Base-by-base conservation (phyloP, 371 early-diverging fungal genomes). In the Amoeboaphelidium protococcarum region DNA sequence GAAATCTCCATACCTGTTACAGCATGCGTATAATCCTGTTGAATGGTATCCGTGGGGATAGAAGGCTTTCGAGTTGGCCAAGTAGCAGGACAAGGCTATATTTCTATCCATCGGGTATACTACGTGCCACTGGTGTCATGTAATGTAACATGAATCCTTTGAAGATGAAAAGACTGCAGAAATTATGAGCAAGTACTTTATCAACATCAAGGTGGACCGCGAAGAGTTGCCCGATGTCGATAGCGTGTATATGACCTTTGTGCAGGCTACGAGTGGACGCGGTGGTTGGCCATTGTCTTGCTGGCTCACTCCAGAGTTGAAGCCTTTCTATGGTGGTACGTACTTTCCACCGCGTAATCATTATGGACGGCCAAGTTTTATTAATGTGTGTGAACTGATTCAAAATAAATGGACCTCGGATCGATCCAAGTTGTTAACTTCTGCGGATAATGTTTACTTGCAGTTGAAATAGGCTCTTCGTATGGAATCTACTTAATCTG, bases 1-100 rank as follows among this genome's bases (percentile, higher is more conserved):
- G 46, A 70, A 68, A 52, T 71, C 71, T 24, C 69, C 73, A 42
- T 75, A 75, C 54, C 53, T 75, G 23, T 49, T 68, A 6, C 55
- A 59, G 44, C 58, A 54, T 52, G 44, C 26, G 22, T 24, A 46
- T 42, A 46, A 56, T 47, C 50, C 66, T 54, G 73, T 76, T 12
- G 71, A 76, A 52, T 76, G 77, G 77, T 72, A 63, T 58, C 74
- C 77, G 24, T 76, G 77, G 77, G 66, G 72, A 2, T 58, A 71
- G 53, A 73, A 72, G 52, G 77, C 77, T 2, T 73, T 76, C 50
- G 47, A 54, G 10, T 59, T 60, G 42, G 69, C 77, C 1, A 49
- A 49, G 20, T 31, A 55, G 6, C 64, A 69, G 47, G 61, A 69
- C 46, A 76, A 70, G 53, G 67, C 68, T 3, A 72, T 74, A 24